Conservation (phyloP, 208 protist genomes). For the Porcisia hertigi region DNA sequence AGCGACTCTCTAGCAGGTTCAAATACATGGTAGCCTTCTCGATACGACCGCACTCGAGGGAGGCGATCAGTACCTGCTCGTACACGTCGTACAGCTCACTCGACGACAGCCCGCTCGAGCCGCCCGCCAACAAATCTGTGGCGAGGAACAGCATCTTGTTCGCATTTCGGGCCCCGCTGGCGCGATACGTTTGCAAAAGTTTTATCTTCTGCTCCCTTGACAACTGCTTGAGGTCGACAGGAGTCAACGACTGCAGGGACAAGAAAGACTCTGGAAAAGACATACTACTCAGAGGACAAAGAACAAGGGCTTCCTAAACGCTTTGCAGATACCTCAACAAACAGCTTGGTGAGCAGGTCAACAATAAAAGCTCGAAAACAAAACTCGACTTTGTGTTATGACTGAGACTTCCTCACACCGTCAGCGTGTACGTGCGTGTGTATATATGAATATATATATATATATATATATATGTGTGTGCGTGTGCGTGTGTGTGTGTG, state of each 20-base stretch:
- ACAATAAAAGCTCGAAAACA: too few relatives aligned
- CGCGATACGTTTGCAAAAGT: slow-evolving; percentile 58
- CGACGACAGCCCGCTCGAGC: slow-evolving; percentile 44
- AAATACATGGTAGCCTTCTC: slow-evolving; percentile 66
- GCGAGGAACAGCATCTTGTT: slow-evolving; percentile 74
- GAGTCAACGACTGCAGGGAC: slow-evolving; percentile 53
- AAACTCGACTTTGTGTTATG: too few relatives aligned
- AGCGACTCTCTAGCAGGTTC: slow-evolving; percentile 69
- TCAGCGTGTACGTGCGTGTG: too few relatives aligned
- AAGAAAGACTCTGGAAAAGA: slow-evolving; percentile 17
- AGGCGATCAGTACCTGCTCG: slow-evolving; percentile 81
- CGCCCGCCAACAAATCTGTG: slow-evolving; percentile 74
- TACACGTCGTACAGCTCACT: slow-evolving; percentile 71
- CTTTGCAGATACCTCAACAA: too few relatives aligned
- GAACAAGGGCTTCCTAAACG: too few relatives aligned
- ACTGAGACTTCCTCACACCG: too few relatives aligned
- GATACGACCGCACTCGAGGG: slow-evolving; percentile 70
- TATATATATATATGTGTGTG: too few relatives aligned
- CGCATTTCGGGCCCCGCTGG: slow-evolving; percentile 48
- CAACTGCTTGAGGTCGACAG: slow-evolving; percentile 76
- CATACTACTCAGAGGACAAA: neutral
- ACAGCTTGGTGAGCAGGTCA: too few relatives aligned
- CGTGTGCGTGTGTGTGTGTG: too few relatives aligned
- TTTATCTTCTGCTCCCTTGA: slow-evolving; percentile 64
- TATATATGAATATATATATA: too few relatives aligned